Conservation (phyloP, 2,329 filamentous ascomycete species). For the Colletotrichum plurivorum region DNA sequence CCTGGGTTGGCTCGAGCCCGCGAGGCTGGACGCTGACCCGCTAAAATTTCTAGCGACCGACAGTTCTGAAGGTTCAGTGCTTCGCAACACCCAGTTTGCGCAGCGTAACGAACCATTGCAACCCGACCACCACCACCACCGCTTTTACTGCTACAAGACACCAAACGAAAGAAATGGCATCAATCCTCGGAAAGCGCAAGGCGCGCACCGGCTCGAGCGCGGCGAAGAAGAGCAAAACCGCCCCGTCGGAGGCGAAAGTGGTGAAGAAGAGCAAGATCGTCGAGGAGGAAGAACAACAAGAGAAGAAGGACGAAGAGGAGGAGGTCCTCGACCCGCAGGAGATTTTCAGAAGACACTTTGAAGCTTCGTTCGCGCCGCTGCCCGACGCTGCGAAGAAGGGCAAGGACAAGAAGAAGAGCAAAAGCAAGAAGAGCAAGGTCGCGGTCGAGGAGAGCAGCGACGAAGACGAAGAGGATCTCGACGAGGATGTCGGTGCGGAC, state of each 20-base stretch:
- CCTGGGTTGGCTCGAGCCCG: background rate
- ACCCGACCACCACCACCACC: too few relatives aligned
- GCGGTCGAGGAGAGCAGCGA: conserved; percentile 41
- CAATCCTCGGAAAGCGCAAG: conserved; percentile 41
- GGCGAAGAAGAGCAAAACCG: conserved; percentile 1
- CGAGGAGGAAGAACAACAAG: conserved; percentile 4
- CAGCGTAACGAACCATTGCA: too few relatives aligned
- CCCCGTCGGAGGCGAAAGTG: background rate
- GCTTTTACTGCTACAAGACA: too few relatives aligned
- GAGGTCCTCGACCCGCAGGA: conserved; percentile 68
- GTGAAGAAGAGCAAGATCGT: background rate
- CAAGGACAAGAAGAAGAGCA: conserved; percentile 13
- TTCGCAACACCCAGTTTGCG: too few relatives aligned
- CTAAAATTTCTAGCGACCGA: conserved; percentile 20
- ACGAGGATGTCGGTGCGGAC: conserved; percentile 15
- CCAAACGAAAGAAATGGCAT: conserved; percentile 23
- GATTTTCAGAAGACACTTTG: conserved; percentile 87
- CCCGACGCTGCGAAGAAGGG: conserved; percentile 49
- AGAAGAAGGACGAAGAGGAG: conserved; percentile 51
- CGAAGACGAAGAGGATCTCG: conserved; percentile 45
- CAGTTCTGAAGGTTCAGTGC: too few relatives aligned
- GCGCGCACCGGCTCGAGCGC: conserved; percentile 24
- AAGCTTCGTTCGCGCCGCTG: conserved; percentile 87
- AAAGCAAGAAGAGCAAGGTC: conserved; percentile 40
- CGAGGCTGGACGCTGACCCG: conserved; percentile 12